Evolutionary conservation across 805 yeast genomes (phyloP).

Genomic region (Wickerhamomyces mucosus): DNA sequence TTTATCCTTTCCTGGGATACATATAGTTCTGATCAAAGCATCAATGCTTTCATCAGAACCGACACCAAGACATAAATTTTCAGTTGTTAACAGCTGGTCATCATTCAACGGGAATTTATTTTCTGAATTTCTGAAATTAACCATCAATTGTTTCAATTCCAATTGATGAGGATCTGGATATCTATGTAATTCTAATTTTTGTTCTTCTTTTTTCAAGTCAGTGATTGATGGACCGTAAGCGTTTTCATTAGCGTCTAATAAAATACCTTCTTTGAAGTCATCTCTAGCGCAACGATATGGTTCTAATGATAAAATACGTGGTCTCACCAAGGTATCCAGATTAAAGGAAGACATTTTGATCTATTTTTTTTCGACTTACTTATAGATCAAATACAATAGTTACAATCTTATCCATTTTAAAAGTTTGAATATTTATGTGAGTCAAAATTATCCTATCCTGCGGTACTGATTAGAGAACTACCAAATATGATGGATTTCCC

Average conservation of each 20-base stretch:
- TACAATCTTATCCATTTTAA: too few relatives aligned
- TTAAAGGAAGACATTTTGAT: conserved; percentile 37
- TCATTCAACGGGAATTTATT: conserved; percentile 18
- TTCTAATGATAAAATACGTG: conserved; percentile 71
- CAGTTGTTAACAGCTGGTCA: conserved; percentile 34
- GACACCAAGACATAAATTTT: conserved; percentile 84
- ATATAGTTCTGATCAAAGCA: conserved; percentile 72
- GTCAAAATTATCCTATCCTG: too few relatives aligned
- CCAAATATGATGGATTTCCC: too few relatives aligned
- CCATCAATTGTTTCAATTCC: conserved; percentile 61
- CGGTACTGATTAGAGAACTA: too few relatives aligned
- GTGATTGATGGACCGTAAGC: conserved; percentile 79
- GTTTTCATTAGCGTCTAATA: conserved; percentile 94
- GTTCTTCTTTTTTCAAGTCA: conserved; percentile 34
- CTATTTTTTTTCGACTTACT: too few relatives aligned
- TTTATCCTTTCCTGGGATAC: conserved; percentile 77
- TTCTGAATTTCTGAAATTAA: conserved; percentile 58
- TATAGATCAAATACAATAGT: too few relatives aligned
- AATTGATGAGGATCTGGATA: conserved; percentile 96
- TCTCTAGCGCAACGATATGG: conserved; percentile 98
- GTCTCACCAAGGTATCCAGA: conserved; percentile 58
- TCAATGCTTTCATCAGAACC: conserved; percentile 97
- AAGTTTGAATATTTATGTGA: too few relatives aligned
- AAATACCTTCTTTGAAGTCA: conserved; percentile 79
- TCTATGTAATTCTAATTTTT: conserved; percentile 57